These are phyloP conservation scores for Deakozyma indianensis DNA, from an alignment of 805 yeast species.

Conservation along the genomic window DNA sequence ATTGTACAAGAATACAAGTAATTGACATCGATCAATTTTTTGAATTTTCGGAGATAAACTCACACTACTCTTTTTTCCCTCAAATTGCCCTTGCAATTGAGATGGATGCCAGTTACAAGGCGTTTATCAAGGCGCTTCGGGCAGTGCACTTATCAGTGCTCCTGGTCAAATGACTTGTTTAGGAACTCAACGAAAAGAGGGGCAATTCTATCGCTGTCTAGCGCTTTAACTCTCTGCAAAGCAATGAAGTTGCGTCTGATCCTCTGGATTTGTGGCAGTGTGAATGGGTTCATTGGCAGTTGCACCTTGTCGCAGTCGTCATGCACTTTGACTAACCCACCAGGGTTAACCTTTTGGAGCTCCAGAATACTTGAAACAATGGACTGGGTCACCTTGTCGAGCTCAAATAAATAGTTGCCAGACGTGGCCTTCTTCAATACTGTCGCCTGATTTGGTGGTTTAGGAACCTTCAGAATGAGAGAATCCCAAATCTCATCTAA, in stretches of 20 bases:
- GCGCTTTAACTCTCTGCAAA: conserved; percentile 63
- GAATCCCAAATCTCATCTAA: conserved; percentile 43
- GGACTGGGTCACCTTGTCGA: conserved; percentile 56
- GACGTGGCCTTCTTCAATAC: conserved; percentile 66
- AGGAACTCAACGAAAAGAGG: conserved; percentile 69
- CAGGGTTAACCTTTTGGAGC: conserved; percentile 37
- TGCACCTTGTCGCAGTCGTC: conserved; percentile 33
- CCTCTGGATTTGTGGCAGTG: conserved; percentile 70
- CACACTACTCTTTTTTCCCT: too few species aligned
- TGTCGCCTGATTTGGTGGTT: conserved; percentile 75
- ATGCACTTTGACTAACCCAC: conserved; percentile 21
- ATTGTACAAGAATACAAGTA: too few species aligned
- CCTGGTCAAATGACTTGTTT: conserved; percentile 24
- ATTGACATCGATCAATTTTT: too few species aligned
- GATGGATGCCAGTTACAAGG: too few species aligned
- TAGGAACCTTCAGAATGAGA: conserved; percentile 37
- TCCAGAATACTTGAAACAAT: conserved; percentile 51
- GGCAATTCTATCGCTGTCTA: conserved; percentile 54
- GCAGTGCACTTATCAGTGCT: too few species aligned
- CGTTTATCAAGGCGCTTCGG: too few species aligned
- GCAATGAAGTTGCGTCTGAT: conserved; percentile 71
- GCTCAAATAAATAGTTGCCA: conserved; percentile 58
- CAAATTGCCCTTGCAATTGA: too few species aligned
- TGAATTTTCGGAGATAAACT: too few species aligned
- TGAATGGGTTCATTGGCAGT: conserved; percentile 47